Percentiles rank a stretch among this genome's conserved stretches.
These are phyloP conservation scores for Coffea humblotiana DNA, from an alignment of 305 asterid genomes.

Conservation along the genomic window DNA sequence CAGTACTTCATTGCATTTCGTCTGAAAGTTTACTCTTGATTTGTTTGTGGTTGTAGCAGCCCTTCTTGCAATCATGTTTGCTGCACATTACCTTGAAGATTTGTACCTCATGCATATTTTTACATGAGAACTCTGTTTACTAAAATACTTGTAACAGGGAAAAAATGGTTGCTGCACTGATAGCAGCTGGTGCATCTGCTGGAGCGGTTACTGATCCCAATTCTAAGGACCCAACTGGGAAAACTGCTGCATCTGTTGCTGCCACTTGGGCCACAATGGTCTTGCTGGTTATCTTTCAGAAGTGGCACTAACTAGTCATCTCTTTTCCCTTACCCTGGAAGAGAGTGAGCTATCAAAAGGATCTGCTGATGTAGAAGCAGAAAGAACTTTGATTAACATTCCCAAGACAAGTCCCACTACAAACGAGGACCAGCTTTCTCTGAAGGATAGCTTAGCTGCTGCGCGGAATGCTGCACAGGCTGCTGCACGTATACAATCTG, in stretches of 20 bases:
- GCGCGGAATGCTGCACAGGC: constrained; percentile 88
- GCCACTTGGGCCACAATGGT: constrained; percentile 71
- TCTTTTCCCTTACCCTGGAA: constrained; percentile 70
- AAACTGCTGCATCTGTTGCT: constrained; percentile 86
- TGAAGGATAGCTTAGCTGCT: constrained; percentile 73
- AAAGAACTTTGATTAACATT: constrained; percentile 59
- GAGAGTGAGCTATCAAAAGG: constrained; percentile 84
- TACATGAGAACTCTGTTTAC: constrained; percentile 9
- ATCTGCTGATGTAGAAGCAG: constrained; percentile 83
- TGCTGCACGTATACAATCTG: constrained; percentile 97
- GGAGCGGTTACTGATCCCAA: constrained; percentile 95
- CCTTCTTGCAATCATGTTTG: background rate
- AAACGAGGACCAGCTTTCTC: constrained; percentile 66
- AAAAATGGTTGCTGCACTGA: constrained; percentile 93
- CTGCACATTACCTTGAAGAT: background rate
- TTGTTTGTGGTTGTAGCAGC: background rate
- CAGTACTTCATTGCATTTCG: background rate
- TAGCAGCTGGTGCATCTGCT: constrained; percentile 93
- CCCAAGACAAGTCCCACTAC: constrained; percentile 37
- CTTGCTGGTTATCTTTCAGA: constrained; percentile 98
- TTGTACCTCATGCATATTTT: background rate
- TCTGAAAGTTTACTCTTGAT: background rate
- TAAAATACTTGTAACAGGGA: constrained; percentile 56
- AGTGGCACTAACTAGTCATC: constrained; percentile 80
- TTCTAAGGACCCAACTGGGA: constrained; percentile 66